Conservation (phyloP, 228 moss, liverwort and hornwort genomes). For the Sphagnum fallax region DNA sequence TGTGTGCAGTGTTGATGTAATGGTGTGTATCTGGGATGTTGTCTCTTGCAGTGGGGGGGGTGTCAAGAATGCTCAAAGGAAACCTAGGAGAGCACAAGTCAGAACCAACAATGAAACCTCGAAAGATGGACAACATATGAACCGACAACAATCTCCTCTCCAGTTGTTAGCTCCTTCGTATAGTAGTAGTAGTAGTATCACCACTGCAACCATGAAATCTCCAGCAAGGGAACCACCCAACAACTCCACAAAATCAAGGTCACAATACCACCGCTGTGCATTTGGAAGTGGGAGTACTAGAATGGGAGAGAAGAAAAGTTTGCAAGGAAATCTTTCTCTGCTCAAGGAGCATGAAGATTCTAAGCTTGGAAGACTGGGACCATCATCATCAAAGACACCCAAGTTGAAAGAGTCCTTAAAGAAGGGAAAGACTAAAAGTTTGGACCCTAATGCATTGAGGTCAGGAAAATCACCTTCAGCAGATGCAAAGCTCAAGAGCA, state of each 20-base stretch:
- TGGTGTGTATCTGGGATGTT: too few relatives aligned
- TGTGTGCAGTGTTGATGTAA: too few relatives aligned
- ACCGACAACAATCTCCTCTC: too few relatives aligned
- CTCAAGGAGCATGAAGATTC: constrained; percentile 9
- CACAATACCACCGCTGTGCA: neutral
- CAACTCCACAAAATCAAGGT: too few relatives aligned
- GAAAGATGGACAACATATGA: neutral
- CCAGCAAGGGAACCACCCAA: too few relatives aligned
- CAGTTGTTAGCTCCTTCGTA: too few relatives aligned
- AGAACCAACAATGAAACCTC: constrained; percentile 10
- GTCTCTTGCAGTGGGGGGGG: too few relatives aligned
- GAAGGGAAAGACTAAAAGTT: constrained; percentile 3
- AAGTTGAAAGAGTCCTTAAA: constrained; percentile 11
- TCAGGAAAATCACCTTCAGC: constrained; percentile 9
- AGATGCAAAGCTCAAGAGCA: constrained; percentile 11
- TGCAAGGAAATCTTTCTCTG: constrained; percentile 3
- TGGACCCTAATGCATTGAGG: neutral
- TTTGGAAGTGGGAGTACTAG: constrained; percentile 9
- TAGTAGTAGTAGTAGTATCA: too few relatives aligned
- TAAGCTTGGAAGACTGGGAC: constrained; percentile 1
- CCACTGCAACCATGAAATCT: too few relatives aligned
- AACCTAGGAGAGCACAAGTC: constrained; percentile 6
- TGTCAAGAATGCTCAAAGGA: neutral
- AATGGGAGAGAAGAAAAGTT: constrained; percentile 8
- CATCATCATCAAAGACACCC: constrained; percentile 12